These are phyloP conservation scores for Lentinula raphanica DNA, from an alignment of 768 basidiomycete species.

Conservation along the genomic window DNA sequence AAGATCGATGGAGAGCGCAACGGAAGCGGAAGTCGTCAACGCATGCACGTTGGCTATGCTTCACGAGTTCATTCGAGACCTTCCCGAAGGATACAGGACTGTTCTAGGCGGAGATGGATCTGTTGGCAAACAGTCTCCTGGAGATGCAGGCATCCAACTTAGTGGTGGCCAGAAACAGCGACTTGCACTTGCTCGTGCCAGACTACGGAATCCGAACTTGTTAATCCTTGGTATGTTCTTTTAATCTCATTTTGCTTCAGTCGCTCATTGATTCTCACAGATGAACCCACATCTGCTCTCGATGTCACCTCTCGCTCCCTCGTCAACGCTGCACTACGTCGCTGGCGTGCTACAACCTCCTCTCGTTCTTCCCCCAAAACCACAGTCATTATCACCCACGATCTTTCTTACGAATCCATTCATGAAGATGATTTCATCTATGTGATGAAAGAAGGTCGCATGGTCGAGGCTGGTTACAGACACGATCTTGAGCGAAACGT, in stretches of 20 bases:
- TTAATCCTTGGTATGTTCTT: conserved; percentile 77
- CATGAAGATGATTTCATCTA: conserved; percentile 78
- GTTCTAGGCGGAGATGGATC: conserved; percentile 9
- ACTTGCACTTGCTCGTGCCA: conserved; percentile 82
- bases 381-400: conserved; percentile 94
- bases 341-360: conserved; percentile 43
- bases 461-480: conserved; percentile 87
- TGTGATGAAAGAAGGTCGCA: conserved; percentile 73
- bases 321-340: conserved; percentile 67
- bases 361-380: conserved; percentile 50
- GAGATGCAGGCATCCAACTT: conserved; percentile 67
- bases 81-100: conserved; percentile 90
- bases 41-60: conserved; percentile 84
- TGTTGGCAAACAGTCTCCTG: conserved; percentile 26
- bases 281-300: conserved; percentile 79
- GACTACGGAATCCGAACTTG: conserved; percentile 79
- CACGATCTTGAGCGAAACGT: conserved; percentile 59
- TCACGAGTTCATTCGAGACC: conserved; percentile 77
- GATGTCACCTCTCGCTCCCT: conserved; percentile 84
- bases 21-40: conserved; percentile 64
- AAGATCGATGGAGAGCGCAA: conserved; percentile 44
- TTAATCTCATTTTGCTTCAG: too few relatives aligned
- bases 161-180: conserved; percentile 94
- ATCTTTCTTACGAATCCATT: conserved; percentile 70
- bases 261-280: conserved; percentile 35